Conservation (phyloP, 2,329 filamentous ascomycete species). For the Venturiaceae sp. region DNA sequence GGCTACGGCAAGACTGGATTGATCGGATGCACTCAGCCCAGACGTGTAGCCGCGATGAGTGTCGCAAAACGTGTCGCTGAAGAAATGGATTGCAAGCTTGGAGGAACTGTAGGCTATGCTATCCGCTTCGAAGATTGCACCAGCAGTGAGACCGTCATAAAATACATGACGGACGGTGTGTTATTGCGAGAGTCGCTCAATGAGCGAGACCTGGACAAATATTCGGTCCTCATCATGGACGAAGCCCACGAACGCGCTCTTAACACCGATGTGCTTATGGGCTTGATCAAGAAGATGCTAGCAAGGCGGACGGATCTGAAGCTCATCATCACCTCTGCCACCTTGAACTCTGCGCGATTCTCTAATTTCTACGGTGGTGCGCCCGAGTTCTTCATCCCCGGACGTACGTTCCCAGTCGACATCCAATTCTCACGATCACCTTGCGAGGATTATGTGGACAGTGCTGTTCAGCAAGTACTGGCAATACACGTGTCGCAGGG, state of each 20-base stretch:
- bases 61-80: constrained; percentile 96
- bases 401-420: constrained; percentile 93
- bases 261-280: constrained; percentile 96
- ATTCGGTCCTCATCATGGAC: constrained; percentile 99
- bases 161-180: constrained; percentile 99
- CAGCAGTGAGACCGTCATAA: constrained; percentile 88
- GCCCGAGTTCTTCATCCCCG: constrained; percentile 92
- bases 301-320: constrained; percentile 84
- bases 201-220: constrained; percentile 86
- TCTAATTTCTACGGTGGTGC: constrained; percentile 93
- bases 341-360: constrained; percentile 96
- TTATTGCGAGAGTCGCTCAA: constrained; percentile 86
- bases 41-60: constrained; percentile 96
- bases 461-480: constrained; percentile 89
- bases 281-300: constrained; percentile 93
- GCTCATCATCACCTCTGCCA: constrained; percentile 94
- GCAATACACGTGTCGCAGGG: constrained; percentile 95
- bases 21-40: constrained; percentile 93
- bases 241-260: constrained; percentile 94
- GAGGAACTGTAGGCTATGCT: constrained; percentile 83
- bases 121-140: constrained; percentile 99
- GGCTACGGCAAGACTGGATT: constrained; percentile 81
- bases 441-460: constrained; percentile 96
- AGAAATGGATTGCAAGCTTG: constrained; percentile 92
- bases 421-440: constrained; percentile 91